phyloP scores from a whole-genome alignment of 2,329 filamentous ascomycete species.

The Venturia effusa region DNA sequence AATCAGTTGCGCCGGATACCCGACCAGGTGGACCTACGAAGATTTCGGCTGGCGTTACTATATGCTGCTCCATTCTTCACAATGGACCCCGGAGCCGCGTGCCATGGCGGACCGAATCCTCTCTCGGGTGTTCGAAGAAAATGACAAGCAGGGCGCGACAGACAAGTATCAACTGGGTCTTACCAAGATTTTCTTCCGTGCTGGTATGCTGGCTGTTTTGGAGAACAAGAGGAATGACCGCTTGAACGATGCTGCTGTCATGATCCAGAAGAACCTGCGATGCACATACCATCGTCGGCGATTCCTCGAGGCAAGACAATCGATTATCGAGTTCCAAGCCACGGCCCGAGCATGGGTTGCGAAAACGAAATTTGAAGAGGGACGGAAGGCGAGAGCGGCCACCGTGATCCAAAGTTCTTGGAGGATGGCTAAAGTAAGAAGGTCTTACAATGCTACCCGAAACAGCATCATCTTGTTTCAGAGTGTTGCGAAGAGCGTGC shows the following conservation, averaged over 20 bases:
- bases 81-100: slow-evolving; percentile 90
- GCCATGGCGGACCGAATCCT: slow-evolving; percentile 91
- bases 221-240: slow-evolving; percentile 87
- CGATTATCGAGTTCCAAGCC: slow-evolving; percentile 72
- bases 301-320: slow-evolving; percentile 76
- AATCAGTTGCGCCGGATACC: slow-evolving; percentile 95
- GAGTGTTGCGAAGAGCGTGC: slow-evolving; percentile 81
- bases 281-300: slow-evolving; percentile 91
- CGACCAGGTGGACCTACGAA: slow-evolving; percentile 96
- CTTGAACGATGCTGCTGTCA: slow-evolving; percentile 84
- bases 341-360: slow-evolving; percentile 67
- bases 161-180: slow-evolving; percentile 97
- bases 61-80: slow-evolving; percentile 81
- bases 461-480: slow-evolving; percentile 81
- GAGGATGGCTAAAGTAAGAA: slow-evolving; percentile 84
- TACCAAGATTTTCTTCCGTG: slow-evolving; percentile 98
- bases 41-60: slow-evolving; percentile 97
- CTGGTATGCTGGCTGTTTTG: slow-evolving; percentile 95
- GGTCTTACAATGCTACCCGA: slow-evolving; percentile 65
- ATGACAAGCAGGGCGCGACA: slow-evolving; percentile 50
- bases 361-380: slow-evolving; percentile 65
- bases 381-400: slow-evolving; percentile 73
- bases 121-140: slow-evolving; percentile 71
- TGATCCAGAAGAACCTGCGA: slow-evolving; percentile 97
- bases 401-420: slow-evolving; percentile 93